Evolutionary conservation across 768 basidiomycete genomes (phyloP), one percentile per base, ranked within the genome.

Genomic region (Boletus insuetus): DNA sequence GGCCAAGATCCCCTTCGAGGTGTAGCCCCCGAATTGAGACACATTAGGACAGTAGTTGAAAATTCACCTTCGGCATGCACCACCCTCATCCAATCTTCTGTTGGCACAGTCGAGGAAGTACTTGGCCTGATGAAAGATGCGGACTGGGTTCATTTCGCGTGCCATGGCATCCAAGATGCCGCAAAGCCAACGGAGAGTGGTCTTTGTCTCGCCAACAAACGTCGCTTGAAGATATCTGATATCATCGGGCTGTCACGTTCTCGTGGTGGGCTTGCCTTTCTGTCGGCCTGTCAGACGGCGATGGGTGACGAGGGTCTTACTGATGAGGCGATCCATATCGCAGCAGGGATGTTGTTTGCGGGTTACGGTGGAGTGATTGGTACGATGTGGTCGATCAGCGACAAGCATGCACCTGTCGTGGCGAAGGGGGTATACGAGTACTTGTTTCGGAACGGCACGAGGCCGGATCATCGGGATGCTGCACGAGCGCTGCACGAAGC

Each of bases 361-460:
- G 72, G 73, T 8, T 73, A 62, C 42, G 45, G 53, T 6, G 63
- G 68, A 0, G 50, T 51, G 6, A 19, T 51, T 26, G 32, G 34
- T 9, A 43, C 42, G 42, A 44, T 51, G 50, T 51, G 42, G 50
- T 44, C 34, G 34, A 37, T 51, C 42, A 35, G 34, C 12, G 50
- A 51, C 14, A 35, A 5, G 1, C 67, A 73, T 53, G 78, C 69
- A 3, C 72, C 75, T 7, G 13, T 38, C 3, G 58, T 78, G 44
- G 65, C 74, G 3, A 57, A 55, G 37, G 60, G 61, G 11, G 69
- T 77, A 29, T 78, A 78, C 12, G 7, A 12, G n/a, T 20, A 45
- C 6, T 31, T 59, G 16, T 41, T 46, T 32, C 6, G 10, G 29
- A 34, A 22, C 2, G 29, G 10, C 13, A 31, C 10, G 3, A 0